Conservation (phyloP, 1,284 basidiomycete genomes). For the Lentinus polychrous region DNA sequence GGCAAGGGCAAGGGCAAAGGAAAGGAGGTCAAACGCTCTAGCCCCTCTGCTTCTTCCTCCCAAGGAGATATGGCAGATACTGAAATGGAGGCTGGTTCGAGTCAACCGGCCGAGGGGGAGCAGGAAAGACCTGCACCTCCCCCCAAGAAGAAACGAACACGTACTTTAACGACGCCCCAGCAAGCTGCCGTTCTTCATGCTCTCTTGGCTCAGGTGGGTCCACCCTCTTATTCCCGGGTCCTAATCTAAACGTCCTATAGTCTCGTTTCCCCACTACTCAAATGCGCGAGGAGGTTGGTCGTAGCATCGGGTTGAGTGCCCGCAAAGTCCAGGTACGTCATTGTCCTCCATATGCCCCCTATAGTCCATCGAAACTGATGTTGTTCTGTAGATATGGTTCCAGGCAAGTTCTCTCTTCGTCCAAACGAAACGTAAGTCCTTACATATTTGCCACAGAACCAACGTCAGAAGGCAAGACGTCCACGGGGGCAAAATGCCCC, state of each 20-base stretch:
- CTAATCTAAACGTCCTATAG: constrained; percentile 29
- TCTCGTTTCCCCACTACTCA: constrained; percentile 82
- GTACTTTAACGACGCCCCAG: constrained; percentile 77
- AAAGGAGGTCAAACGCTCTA: constrained; percentile 19
- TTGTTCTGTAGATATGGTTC: constrained; percentile 66
- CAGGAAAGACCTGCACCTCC: constrained; percentile 26
- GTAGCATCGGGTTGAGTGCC: constrained; percentile 75
- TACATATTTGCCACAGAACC: constrained; percentile 44
- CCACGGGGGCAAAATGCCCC: constrained; percentile 40
- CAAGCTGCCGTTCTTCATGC: constrained; percentile 77
- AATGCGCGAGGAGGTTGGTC: constrained; percentile 77
- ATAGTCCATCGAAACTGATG: constrained; percentile 14
- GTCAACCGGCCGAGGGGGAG: constrained; percentile 17
- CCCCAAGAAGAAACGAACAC: constrained; percentile 70
- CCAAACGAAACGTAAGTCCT: constrained; percentile 16
- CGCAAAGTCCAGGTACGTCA: constrained; percentile 76
- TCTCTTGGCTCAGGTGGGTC: constrained; percentile 65
- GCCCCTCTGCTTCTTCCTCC: constrained; percentile 26
- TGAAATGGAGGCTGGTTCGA: constrained; percentile 25
- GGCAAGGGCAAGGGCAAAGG: constrained; percentile 9
- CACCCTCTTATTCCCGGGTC: constrained; percentile 4
- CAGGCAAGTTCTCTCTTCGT: constrained; percentile 44
- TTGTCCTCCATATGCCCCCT: constrained; percentile 5
- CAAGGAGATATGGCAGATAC: constrained; percentile 29
- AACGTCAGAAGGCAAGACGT: constrained; percentile 73